Conservation (phyloP, 495 filamentous ascomycete genomes). For the Trypethelium eluteriae region DNA sequence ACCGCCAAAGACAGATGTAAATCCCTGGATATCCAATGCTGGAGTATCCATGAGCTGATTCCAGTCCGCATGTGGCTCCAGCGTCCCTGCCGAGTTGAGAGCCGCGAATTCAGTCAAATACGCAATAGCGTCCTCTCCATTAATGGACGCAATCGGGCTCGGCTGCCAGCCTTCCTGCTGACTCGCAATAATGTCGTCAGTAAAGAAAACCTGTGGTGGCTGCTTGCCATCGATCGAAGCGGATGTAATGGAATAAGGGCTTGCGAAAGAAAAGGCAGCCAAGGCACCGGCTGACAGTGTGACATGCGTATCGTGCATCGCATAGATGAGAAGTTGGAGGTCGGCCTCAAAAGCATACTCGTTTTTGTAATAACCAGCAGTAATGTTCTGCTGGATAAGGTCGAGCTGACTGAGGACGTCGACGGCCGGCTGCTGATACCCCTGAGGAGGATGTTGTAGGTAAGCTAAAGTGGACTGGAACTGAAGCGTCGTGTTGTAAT, state of each 20-base stretch:
- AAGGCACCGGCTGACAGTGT: slow-evolving; percentile 37
- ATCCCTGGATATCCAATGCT: slow-evolving; percentile 38
- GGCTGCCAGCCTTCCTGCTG: slow-evolving; percentile 4
- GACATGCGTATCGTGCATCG: slow-evolving; percentile 45
- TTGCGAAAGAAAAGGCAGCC: slow-evolving; percentile 42
- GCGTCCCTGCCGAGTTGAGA: slow-evolving; percentile 34
- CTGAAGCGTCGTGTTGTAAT: slow-evolving; percentile 49
- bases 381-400: slow-evolving; percentile 38
- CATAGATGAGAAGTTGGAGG: slow-evolving; percentile 38
- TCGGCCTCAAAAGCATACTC: slow-evolving; percentile 48
- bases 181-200: slow-evolving; percentile 17
- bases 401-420: slow-evolving; percentile 46
- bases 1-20: slow-evolving; percentile 34
- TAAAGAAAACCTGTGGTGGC: slow-evolving; percentile 42
- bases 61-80: slow-evolving; percentile 47
- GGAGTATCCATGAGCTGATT: slow-evolving; percentile 44
- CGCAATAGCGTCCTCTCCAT: slow-evolving; percentile 36
- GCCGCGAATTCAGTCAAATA: slow-evolving; percentile 41
- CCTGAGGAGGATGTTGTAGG: slow-evolving; percentile 48
- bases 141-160: slow-evolving; percentile 40
- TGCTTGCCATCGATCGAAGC: slow-evolving; percentile 45
- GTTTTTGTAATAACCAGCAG: slow-evolving; percentile 36
- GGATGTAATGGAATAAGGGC: slow-evolving; percentile 38
- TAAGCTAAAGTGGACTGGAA: slow-evolving; percentile 51
- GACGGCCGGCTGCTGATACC: slow-evolving; percentile 48